These are phyloP conservation scores for Glutinoglossum americanum DNA, from an alignment of 495 filamentous ascomycete species.

Conservation along the genomic window DNA sequence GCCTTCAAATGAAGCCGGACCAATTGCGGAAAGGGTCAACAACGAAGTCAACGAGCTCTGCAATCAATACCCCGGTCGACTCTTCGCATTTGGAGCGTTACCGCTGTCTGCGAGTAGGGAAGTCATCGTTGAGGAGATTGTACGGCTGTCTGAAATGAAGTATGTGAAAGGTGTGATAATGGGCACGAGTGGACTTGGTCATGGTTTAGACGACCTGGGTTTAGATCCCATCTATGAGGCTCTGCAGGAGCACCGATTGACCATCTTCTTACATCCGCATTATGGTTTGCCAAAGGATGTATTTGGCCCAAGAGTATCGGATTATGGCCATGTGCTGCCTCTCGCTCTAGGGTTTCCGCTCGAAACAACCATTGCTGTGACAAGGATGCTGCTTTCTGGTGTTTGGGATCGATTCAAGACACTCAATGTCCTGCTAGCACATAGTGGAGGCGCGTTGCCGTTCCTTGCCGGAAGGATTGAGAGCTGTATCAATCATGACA, in stretches of 20 bases:
- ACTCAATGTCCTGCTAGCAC: constrained; percentile 62
- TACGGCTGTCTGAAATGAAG: constrained; percentile 31
- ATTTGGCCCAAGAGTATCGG: constrained; percentile 44
- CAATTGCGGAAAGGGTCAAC: constrained; percentile 46
- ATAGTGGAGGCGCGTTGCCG: constrained; percentile 73
- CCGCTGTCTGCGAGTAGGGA: constrained; percentile 47
- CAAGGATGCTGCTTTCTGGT: constrained; percentile 63
- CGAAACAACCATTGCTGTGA: constrained; percentile 82
- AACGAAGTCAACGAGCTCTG: constrained; percentile 54
- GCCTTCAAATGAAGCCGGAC: constrained; percentile 32
- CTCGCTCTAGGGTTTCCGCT: constrained; percentile 78
- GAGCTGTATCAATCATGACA: constrained; percentile 71
- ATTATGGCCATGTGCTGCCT: constrained; percentile 78
- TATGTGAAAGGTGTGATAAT: constrained; percentile 72
- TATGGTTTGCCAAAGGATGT: constrained; percentile 68
- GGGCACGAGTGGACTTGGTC: constrained; percentile 63
- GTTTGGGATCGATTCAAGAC: constrained; percentile 60
- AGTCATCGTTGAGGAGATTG: constrained; percentile 41
- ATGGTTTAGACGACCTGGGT: constrained; percentile 57
- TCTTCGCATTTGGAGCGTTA: constrained; percentile 67
- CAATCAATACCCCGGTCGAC: constrained; percentile 26
- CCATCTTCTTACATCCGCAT: constrained; percentile 82
- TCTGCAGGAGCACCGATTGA: constrained; percentile 35
- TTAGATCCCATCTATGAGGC: constrained; percentile 50
- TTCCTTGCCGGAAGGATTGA: constrained; percentile 80